Evolutionary conservation across 495 filamentous ascomycete species (phyloP).

Genomic region (Penicillium manginii): DNA sequence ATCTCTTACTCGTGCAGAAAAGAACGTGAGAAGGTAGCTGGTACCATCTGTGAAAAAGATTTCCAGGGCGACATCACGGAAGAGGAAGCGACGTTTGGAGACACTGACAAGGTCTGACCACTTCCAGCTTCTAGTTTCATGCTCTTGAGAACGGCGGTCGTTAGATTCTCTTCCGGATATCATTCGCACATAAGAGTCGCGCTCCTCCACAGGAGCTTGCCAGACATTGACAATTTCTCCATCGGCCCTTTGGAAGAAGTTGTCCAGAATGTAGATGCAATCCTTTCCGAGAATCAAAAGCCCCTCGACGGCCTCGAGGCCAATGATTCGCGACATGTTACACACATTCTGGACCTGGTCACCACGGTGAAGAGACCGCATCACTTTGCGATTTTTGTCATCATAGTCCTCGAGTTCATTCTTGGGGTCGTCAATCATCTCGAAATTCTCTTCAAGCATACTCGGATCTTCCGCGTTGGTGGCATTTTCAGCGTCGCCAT

Average conservation of each 20-base stretch:
- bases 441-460: slow-evolving; percentile 82
- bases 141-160: slow-evolving; percentile 64
- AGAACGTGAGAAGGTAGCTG: slow-evolving; percentile 88
- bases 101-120: slow-evolving; percentile 95
- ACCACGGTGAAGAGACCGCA: slow-evolving; percentile 88
- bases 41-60: slow-evolving; percentile 96
- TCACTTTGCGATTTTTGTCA: slow-evolving; percentile 96
- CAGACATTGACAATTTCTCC: slow-evolving; percentile 95
- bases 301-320: slow-evolving; percentile 89
- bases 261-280: slow-evolving; percentile 90
- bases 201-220: slow-evolving; percentile 89
- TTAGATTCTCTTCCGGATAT: slow-evolving; percentile 77
- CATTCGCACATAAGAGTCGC: slow-evolving; percentile 93
- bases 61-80: slow-evolving; percentile 93
- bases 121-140: slow-evolving; percentile 86
- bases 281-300: slow-evolving; percentile 92
- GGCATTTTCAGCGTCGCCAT: slow-evolving; percentile 47
- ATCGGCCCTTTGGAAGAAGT: slow-evolving; percentile 90
- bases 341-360: slow-evolving; percentile 93
- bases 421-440: slow-evolving; percentile 88
- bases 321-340: slow-evolving; percentile 92
- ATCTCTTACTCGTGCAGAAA: slow-evolving; percentile 72
- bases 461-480: slow-evolving; percentile 43
- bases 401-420: slow-evolving; percentile 85
- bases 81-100: slow-evolving; percentile 94